Evolutionary conservation across 345 rosid genomes (phyloP).

Genomic region (Erodium maritimum): DNA sequence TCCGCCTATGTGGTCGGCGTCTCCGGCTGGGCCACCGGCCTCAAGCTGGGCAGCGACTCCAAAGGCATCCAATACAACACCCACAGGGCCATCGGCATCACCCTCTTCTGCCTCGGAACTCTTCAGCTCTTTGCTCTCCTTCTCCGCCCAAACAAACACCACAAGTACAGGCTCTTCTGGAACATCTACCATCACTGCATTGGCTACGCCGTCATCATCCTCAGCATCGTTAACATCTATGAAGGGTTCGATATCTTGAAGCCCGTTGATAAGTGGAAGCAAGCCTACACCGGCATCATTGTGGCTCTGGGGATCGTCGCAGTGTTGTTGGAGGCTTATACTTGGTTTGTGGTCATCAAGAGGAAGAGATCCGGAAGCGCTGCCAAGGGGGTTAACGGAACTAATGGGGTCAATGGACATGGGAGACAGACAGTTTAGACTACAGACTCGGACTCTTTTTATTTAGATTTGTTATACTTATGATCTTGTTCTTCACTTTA

Average conservation of each 20-base stretch:
- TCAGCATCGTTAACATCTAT: slow-evolving; percentile 56
- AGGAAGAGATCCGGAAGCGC: slow-evolving; percentile 32
- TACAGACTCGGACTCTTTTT: too few relatives aligned
- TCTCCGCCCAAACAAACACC: slow-evolving; percentile 77
- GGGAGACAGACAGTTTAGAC: too few relatives aligned
- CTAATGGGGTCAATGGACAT: too few relatives aligned
- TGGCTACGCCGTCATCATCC: slow-evolving; percentile 52
- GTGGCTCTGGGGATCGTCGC: slow-evolving; percentile 25
- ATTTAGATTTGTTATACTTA: too few relatives aligned
- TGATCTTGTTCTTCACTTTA: too few relatives aligned
- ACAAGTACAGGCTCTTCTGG: slow-evolving; percentile 75
- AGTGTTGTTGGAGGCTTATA: slow-evolving; percentile 28
- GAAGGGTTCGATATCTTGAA: slow-evolving; percentile 62
- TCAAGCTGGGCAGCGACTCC: slow-evolving; percentile 78
- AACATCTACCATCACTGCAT: slow-evolving; percentile 69
- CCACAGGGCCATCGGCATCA: slow-evolving; percentile 67
- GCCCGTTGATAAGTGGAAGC: slow-evolving; percentile 60
- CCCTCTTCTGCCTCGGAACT: slow-evolving; percentile 70
- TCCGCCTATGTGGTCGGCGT: slow-evolving; percentile 66
- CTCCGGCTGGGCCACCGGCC: slow-evolving; percentile 85
- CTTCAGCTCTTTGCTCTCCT: slow-evolving; percentile 84
- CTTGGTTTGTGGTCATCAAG: slow-evolving; percentile 32
- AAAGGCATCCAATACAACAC: slow-evolving; percentile 30
- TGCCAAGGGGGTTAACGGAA: too few relatives aligned
- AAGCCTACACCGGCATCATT: slow-evolving; percentile 48